Evolutionary conservation across 2,329 filamentous ascomycete species (phyloP), one percentile per base, ranked within the genome.

Genomic region (Phyllosticta citrichinensis): DNA sequence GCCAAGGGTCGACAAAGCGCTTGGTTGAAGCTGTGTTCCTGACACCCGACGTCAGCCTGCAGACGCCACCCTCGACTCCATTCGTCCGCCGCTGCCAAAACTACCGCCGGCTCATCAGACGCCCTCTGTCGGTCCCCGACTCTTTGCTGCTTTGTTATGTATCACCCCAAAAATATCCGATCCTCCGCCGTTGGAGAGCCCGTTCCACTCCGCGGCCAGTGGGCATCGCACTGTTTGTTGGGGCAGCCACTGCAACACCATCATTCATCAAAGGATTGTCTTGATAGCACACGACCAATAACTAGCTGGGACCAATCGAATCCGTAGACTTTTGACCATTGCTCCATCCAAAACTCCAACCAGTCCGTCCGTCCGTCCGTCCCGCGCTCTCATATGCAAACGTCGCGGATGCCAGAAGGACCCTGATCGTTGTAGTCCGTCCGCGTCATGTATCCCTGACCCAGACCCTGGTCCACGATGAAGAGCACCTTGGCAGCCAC

Each of bases 401-500:
- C 60, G 60, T 86, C 83, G 68, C 87, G 83, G 64, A 87, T 87
- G 3, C 81, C 85, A 52, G 77, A 78, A 2, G 85, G 85, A 2
- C 85, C 85, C 59, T 82, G 77, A 63, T 87, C 84, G 69, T 87
- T 88, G 71, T 87, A 87, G 68, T 87, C 84, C 25, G 81, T 81
- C 59, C 87, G 77, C 5, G 81, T 86, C 77, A 90, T 82, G 71
- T 87, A 89, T 0, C 85, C 86, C 73, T 88, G 88, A 66, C 77
- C 84, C 55, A 81, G 56, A 5, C 85, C 85, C 66, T 85, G 83
- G 68, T 89, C 87, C 2, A 85, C 78, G 10, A 88, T 82, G 71
- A 89, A 89, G 56, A 89, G 75, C 22, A 89, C 84, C 73, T 87
- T 88, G 2, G 89, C 91, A 1, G 89, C 90, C 33, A 96, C 88